Conservation (phyloP, 768 basidiomycete species). For the Terana coerulea region DNA sequence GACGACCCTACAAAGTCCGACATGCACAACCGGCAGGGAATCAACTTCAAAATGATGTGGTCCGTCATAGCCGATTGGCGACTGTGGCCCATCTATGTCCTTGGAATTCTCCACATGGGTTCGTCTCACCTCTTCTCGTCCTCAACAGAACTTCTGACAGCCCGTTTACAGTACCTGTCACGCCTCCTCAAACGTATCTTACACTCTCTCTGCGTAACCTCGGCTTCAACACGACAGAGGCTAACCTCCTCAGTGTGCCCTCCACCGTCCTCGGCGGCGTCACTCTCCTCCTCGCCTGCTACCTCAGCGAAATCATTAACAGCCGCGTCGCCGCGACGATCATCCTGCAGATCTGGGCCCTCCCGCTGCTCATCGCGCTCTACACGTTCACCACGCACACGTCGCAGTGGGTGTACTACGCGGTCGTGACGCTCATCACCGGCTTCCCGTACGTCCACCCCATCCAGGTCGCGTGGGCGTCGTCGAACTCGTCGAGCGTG, state of each 20-base stretch:
- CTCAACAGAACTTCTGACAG: no score
- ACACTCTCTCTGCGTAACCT: conserved; percentile 59
- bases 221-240: conserved; percentile 59
- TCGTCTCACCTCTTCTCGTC: conserved; percentile 15
- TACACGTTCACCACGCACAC: conserved; percentile 47
- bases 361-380: conserved; percentile 57
- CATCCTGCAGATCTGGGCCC: conserved; percentile 57
- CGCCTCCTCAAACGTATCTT: conserved; percentile 58
- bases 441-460: conserved; percentile 40
- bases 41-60: conserved; percentile 46
- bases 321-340: conserved; percentile 53
- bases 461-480: conserved; percentile 48
- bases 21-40: conserved; percentile 72
- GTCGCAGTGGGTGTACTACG: conserved; percentile 55
- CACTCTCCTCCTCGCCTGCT: conserved; percentile 38
- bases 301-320: conserved; percentile 52
- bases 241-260: conserved; percentile 62
- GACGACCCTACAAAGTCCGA: conserved; percentile 65
- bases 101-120: conserved; percentile 55
- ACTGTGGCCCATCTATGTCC: conserved; percentile 62
- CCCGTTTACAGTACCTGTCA: conserved; percentile 45
- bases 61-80: conserved; percentile 53
- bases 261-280: conserved; percentile 49
- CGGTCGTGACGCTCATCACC: conserved; percentile 50
- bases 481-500: conserved; percentile 58